These are phyloP conservation scores for Podila epigama DNA, from an alignment of 192 early-diverging fungal genomes.

Conservation along the genomic window DNA sequence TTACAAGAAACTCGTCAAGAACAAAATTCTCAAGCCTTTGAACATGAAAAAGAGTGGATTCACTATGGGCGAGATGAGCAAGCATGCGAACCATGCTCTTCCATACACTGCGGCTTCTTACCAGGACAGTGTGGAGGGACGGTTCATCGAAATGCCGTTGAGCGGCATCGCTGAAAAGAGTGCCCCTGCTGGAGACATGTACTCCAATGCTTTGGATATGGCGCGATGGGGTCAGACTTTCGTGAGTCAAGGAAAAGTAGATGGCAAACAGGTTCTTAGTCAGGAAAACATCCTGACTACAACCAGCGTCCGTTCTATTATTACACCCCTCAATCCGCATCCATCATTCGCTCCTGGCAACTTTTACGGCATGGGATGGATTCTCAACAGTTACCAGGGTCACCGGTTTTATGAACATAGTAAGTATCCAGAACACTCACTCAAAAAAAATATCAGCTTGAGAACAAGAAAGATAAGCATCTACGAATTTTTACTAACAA, in stretches of 20 bases:
- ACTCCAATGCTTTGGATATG: slow-evolving; percentile 22
- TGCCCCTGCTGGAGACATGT: slow-evolving; percentile 22
- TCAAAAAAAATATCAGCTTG: too few species aligned
- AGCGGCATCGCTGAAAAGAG: neutral
- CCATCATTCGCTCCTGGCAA: neutral
- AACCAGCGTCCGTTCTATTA: neutral
- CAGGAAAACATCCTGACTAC: neutral
- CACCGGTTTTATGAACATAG: neutral
- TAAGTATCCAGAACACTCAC: neutral
- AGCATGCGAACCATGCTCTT: slow-evolving; percentile 9
- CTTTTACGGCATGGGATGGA: neutral
- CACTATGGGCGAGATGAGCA: slow-evolving; percentile 13
- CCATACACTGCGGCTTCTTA: slow-evolving; percentile 15
- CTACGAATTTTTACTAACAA: too few species aligned
- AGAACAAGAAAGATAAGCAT: too few species aligned
- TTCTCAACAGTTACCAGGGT: neutral
- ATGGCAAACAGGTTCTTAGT: slow-evolving; percentile 19
- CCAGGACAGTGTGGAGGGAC: slow-evolving; percentile 11
- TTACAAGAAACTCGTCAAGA: slow-evolving; percentile 3
- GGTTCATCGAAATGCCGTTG: neutral
- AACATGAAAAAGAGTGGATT: slow-evolving; percentile 14
- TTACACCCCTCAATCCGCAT: neutral
- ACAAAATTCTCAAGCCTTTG: slow-evolving; percentile 9
- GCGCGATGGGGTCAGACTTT: slow-evolving; percentile 2
- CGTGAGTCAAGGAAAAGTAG: neutral